Evolutionary conservation across 257 asterid species (phyloP), one percentile per base, ranked within the genome.

Genomic region (Linaria vulgaris): DNA sequence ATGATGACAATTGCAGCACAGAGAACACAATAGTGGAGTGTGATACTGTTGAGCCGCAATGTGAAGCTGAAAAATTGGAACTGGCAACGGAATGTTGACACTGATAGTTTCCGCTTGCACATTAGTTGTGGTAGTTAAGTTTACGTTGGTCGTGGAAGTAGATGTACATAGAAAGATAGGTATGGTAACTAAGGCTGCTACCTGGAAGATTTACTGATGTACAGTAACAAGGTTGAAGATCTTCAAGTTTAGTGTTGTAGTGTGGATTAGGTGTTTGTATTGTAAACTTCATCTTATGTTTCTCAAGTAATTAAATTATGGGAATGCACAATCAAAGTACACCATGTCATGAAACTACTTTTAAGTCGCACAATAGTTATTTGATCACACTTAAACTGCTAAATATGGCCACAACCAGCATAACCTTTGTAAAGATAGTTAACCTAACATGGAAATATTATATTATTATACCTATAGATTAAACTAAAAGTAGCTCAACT

Each of bases 21-120:
- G 83, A 75, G 45, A 79, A 70, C 51, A 78, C 71, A 59, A 67
- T 68, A 64, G 82, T 74, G 34, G 92, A 79, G 21, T 59, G 75
- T 30, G 84, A 76, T 80, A 69, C 71, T 44, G 77, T 64, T 58
- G 88, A 73, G 74, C 70, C 61, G 63, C 70, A 67, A 69, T 64
- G 74, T 21, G 82, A 82, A 52, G 84, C 62, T 5, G 94, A 61
- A 64, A 70, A 54, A 4, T 41, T 31, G 76, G 85, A 78, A 59
- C 64, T 73, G 58, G 63, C 48, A 67, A 71, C 75, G 1, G 52
- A 62, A 47, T 69, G 74, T 60, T 66, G 55, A 67, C 62, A 63
- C 37, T 8, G 49, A 63, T 69, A 54, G 41, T 59, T 20, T 30
- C n/a, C 39, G n/a, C 54, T 31, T 2, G 53, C 27, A 11, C 31